These are phyloP conservation scores for Wallacemonas sp. DNA, from an alignment of 208 protist species.

Conservation along the genomic window DNA sequence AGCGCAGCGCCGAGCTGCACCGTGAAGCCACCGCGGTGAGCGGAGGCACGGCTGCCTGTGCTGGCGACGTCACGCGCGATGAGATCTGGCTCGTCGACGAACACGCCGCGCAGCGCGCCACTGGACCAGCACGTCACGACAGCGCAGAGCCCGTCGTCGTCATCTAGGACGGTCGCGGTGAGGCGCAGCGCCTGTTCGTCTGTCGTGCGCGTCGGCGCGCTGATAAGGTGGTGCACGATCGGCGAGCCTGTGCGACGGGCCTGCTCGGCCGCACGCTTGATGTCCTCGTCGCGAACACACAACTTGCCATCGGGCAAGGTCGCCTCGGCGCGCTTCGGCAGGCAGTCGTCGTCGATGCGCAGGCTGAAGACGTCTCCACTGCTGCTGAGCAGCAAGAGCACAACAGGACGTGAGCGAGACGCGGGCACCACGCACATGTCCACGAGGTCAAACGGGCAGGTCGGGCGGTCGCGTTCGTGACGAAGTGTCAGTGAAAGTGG, in stretches of 20 bases:
- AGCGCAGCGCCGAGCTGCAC: conserved; percentile 28
- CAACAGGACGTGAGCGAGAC: conserved; percentile 50
- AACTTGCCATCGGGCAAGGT: conserved; percentile 29
- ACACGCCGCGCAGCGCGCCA: conserved; percentile 48
- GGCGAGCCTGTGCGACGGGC: conserved; percentile 1
- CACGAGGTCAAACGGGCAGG: conserved; percentile 33
- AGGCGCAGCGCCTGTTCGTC: conserved; percentile 58
- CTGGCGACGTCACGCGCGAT: conserved; percentile 44
- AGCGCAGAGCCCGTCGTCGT: conserved; percentile 66
- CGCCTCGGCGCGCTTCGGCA: conserved; percentile 26
- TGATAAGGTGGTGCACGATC: conserved; percentile 26
- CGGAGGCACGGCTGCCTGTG: conserved; percentile 5
- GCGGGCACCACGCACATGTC: conserved; percentile 51
- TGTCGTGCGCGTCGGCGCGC: conserved; percentile 3
- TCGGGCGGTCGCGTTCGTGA: background rate
- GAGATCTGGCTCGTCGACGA: conserved; percentile 68
- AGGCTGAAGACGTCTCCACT: conserved; percentile 73
- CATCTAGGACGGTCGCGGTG: conserved; percentile 49
- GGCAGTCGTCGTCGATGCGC: conserved; percentile 37
- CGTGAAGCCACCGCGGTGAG: conserved; percentile 19
- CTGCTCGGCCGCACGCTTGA: conserved; percentile 9
- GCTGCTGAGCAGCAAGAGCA: conserved; percentile 63
- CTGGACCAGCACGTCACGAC: conserved; percentile 52
- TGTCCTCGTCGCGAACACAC: background rate
- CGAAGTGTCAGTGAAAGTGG: background rate